Conservation (phyloP, 108 stramenopile species). For the Nitzschia sp. region DNA sequence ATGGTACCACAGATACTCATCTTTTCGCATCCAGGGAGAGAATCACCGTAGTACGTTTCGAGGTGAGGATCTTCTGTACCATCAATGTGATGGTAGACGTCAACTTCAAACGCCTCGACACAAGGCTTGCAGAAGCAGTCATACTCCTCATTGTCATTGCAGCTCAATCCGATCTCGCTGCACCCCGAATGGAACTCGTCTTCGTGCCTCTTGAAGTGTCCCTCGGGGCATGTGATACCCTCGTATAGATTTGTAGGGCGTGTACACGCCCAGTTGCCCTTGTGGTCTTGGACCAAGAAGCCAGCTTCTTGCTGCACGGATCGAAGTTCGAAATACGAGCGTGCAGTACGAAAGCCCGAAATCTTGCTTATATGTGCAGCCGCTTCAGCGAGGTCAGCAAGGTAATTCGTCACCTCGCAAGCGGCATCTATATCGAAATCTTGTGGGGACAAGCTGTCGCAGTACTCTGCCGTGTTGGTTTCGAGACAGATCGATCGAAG, state of each 20-base stretch:
- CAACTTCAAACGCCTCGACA: conserved; percentile 36
- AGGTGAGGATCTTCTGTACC: conserved; percentile 5
- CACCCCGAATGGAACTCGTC: neutral
- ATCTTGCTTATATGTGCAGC: conserved; percentile 17
- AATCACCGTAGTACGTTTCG: neutral
- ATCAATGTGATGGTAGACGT: conserved; percentile 17
- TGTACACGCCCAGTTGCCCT: conserved; percentile 20
- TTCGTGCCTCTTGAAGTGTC: neutral
- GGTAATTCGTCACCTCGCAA: conserved; percentile 16
- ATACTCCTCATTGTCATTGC: conserved; percentile 9
- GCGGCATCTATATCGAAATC: neutral
- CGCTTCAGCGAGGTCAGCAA: neutral
- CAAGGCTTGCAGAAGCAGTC: conserved; percentile 40
- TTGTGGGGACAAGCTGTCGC: neutral
- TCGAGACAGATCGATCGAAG: neutral
- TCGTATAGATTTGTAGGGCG: conserved; percentile 33
- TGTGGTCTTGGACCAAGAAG: conserved; percentile 18
- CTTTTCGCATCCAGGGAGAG: conserved; percentile 25
- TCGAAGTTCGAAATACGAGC: conserved; percentile 31
- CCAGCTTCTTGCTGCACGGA: conserved; percentile 26
- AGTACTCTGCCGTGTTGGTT: neutral
- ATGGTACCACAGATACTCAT: conserved; percentile 29
- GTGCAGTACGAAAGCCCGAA: conserved; percentile 26
- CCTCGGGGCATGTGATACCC: conserved; percentile 32
- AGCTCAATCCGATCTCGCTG: neutral